Conservation (phyloP, 148 eudicot genomes). For the Diospyros lotus region DNA sequence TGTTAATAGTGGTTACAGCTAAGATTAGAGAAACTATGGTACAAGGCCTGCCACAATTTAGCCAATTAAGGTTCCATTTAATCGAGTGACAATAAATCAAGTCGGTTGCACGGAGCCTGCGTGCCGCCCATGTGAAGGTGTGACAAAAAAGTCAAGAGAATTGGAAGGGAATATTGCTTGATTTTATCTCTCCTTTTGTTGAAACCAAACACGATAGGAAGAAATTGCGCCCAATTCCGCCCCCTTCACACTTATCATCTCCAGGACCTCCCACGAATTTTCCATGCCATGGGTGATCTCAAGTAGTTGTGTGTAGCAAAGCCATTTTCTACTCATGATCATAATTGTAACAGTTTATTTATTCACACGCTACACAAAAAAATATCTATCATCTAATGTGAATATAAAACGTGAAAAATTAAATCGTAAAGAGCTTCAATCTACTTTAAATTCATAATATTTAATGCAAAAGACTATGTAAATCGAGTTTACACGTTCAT, state of each 20-base stretch:
- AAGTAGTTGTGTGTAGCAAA: too few relatives aligned
- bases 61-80: slow-evolving; percentile 9
- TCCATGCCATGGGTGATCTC: too few relatives aligned
- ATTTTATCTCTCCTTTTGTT: neutral
- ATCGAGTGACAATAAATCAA: slow-evolving; percentile 11
- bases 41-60: slow-evolving; percentile 24
- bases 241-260: neutral
- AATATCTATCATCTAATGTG: too few relatives aligned
- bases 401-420: too few relatives aligned
- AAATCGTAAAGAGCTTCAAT: too few relatives aligned
- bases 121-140: neutral
- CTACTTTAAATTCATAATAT: too few relatives aligned
- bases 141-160: neutral
- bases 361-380: too few relatives aligned
- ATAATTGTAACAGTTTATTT: too few relatives aligned
- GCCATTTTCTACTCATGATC: too few relatives aligned
- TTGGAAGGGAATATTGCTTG: neutral
- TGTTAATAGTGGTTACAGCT: neutral
- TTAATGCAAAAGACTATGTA: too few relatives aligned
- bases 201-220: neutral
- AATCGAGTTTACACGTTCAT: too few relatives aligned
- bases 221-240: neutral
- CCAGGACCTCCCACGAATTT: too few relatives aligned
- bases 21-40: slow-evolving; percentile 11
- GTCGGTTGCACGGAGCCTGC: neutral